These are phyloP conservation scores for Botryotinia calthae DNA, from an alignment of 2,329 filamentous ascomycete genomes.

Conservation along the genomic window DNA sequence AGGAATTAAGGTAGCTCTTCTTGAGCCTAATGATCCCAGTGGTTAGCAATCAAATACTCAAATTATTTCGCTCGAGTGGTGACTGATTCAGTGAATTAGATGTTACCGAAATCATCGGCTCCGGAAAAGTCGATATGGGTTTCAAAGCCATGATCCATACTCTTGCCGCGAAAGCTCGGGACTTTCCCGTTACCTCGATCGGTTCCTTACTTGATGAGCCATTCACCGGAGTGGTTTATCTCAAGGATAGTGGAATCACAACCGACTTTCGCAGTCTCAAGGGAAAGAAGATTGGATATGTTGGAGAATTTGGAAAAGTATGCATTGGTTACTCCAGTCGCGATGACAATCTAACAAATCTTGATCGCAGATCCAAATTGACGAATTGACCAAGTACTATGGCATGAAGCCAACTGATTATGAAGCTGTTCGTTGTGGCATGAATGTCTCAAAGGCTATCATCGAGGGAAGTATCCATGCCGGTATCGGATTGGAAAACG, in stretches of 20 bases:
- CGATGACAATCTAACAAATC: not conserved
- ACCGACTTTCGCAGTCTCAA: conserved; percentile 71
- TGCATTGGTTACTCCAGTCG: not conserved
- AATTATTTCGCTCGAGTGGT: not conserved
- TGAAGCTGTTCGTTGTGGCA: conserved; percentile 73
- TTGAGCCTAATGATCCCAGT: conserved; percentile 77
- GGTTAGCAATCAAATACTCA: conserved; percentile 43
- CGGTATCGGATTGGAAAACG: conserved; percentile 75
- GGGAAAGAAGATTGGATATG: conserved; percentile 75
- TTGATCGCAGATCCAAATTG: conserved; percentile 65
- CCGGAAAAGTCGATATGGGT: conserved; percentile 71
- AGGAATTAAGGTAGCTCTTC: conserved; percentile 72
- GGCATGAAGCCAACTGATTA: conserved; percentile 72
- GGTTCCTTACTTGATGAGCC: conserved; percentile 76
- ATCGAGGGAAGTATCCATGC: conserved; percentile 71
- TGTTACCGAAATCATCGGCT: conserved; percentile 78
- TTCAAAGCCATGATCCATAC: conserved; percentile 87
- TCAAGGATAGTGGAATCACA: conserved; percentile 72
- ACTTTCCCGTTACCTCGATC: conserved; percentile 70
- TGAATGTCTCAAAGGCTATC: conserved; percentile 78
- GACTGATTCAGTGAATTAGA: conserved; percentile 45
- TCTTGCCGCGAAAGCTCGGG: conserved; percentile 71
- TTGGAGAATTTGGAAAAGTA: conserved; percentile 73
- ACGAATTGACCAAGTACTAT: conserved; percentile 76
- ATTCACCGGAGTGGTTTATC: conserved; percentile 75